Evolutionary conservation across 371 early-diverging fungal species (phyloP), one percentile per base, ranked within the genome.

Genomic region (Mortierella sp.): DNA sequence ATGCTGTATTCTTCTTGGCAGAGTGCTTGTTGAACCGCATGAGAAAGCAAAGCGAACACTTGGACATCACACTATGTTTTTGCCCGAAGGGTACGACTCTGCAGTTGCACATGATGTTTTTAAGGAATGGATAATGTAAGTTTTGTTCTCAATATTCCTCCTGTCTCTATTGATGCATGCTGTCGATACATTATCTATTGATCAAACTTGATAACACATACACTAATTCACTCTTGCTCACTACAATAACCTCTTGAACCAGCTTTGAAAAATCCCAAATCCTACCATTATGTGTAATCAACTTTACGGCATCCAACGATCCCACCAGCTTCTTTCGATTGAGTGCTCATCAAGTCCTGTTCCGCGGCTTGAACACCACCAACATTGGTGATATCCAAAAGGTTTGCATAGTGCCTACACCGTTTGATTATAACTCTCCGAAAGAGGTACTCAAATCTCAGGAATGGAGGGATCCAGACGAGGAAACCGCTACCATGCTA

Each of bases 81-180:
- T 80, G 6, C 81, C 81, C 5, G 61, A 57, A 3, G 71, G 69
- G 1, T 80, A 67, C 26, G 66, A 75, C 53, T 74, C 75, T 26
- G 75, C 68, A 0, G 68, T 74, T 3, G 81, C 56, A n/a, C 60
- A 68, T 22, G 75, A 71, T 47, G 22, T 47, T 17, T 74, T 64
- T 62, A 75, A 71, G 47, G 81, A 80, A n/a, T 80, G 75, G 75
- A 54, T 80, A 2, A 54, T 80, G 81, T 80, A 80, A 68, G 75
- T 58, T n/a, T 12, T 15, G 35, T 31, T 22, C 40, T 15, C 28
- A n/a, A n/a, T n/a, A n/a, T n/a, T n/a, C n/a, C n/a, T n/a, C n/a
- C n/a, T n/a, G n/a, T n/a, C n/a, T n/a, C n/a, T n/a, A n/a, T n/a
- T n/a, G n/a, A n/a, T n/a, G n/a, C n/a, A n/a, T n/a, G n/a, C n/a